These are phyloP conservation scores for Aspergillus ustus DNA, from an alignment of 2,329 filamentous ascomycete genomes.

Conservation along the genomic window DNA sequence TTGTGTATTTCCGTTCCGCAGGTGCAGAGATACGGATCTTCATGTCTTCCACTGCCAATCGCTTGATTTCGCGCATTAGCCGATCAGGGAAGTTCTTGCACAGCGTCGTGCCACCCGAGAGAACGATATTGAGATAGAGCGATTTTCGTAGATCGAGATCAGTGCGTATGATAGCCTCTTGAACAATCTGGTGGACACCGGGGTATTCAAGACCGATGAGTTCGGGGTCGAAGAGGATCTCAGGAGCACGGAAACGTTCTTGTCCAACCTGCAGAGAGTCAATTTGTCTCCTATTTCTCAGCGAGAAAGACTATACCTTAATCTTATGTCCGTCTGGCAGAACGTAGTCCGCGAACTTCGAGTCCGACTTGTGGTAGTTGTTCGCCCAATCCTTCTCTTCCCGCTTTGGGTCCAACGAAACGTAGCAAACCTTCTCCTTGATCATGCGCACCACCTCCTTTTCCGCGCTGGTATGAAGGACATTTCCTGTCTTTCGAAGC, in stretches of 20 bases:
- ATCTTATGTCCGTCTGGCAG: conserved; percentile 92
- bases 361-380: conserved; percentile 71
- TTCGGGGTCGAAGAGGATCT: conserved; percentile 97
- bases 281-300: background rate
- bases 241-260: conserved; percentile 92
- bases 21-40: conserved; percentile 99
- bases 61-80: conserved; percentile 87
- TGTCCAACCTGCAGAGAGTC: conserved; percentile 71
- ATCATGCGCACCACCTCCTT: conserved; percentile 98
- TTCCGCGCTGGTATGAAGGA: conserved; percentile 97
- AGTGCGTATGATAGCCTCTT: conserved; percentile 91
- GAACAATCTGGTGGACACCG: conserved; percentile 95
- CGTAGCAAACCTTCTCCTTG: conserved; percentile 93
- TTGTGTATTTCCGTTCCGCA: conserved; percentile 96
- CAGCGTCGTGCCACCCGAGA: conserved; percentile 93
- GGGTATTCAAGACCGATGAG: conserved; percentile 96
- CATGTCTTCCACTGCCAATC: conserved; percentile 97
- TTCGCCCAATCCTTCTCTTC: conserved; percentile 95
- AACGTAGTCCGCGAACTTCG: conserved; percentile 82
- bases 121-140: conserved; percentile 93
- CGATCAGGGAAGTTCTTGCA: conserved; percentile 97
- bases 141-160: conserved; percentile 95
- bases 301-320: conserved; percentile 62
- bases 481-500: conserved; percentile 86
- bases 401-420: conserved; percentile 85